Base-by-base conservation (phyloP, 257 asterid species). In the Jaltomata sinuosa region DNA sequence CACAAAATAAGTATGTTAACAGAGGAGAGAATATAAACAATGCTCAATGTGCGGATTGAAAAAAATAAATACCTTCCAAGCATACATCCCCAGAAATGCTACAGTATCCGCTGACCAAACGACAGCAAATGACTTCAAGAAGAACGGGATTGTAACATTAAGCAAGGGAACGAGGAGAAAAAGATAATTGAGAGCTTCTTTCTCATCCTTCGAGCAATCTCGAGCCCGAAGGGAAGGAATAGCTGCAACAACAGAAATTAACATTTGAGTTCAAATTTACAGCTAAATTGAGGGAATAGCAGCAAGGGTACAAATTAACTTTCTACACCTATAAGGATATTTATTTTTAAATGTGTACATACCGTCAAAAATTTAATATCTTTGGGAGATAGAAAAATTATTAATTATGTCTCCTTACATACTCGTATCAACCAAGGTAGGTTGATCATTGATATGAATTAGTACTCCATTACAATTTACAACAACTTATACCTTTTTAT, bases 171-270 rank as follows among this genome's bases (percentile, higher is more conserved):
- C 72, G 9, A 96, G 90, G 79, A 96, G 89, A 88, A 94, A 94
- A 40, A 96, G 98, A 87, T 96, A 96, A 84, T 94, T 94, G 82
- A 96, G 95, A 59, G 98, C 99, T 89, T 96, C 99, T 85, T 96
- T 96, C 92, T 96, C 99, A 61, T 93, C 92, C 91, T 96, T 96
- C 2, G 99, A 94, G 93, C 99, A 96, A 86, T 93, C 99, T 69
- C 98, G 93, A 1, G 98, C 98, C 81, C 99, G 97, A 71, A 94
- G 98, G 25, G 99, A 96, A 83, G 99, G 99, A 78, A 96, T 92
- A 82, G 99, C 98, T 94, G 93, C 87, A 88, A 85, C 34, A 89
- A 42, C 34, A 88, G 76, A 64, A 38, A 53, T 22, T 19, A 11
- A 59, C 67, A 50, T 59, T 27, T 55, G 53, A 77, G 29, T 47